Base-by-base conservation (phyloP, 129 eudicot species). In the Lonicera japonica region DNA sequence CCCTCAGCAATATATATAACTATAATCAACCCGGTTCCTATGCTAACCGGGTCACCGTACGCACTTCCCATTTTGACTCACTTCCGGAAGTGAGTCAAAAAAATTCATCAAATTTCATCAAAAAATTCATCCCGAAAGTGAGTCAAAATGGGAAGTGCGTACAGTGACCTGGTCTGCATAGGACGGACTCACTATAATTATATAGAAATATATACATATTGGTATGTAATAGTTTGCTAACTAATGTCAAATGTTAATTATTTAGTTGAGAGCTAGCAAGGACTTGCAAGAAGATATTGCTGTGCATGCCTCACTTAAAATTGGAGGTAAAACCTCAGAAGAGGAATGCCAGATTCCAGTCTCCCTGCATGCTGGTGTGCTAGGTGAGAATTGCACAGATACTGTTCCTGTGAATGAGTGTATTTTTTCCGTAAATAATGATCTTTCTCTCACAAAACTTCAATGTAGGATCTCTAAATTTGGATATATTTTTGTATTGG, bases 181-280 rank as follows among this genome's bases (percentile, higher is more conserved):
- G n/a, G n/a, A n/a, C n/a, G n/a, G n/a, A n/a, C n/a, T n/a, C n/a
- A 29, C 36, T 6, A 29, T 6, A 29, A 29, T 29, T 29, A 29
- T 6, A 29, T 29, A 29, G 36, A 29, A 29, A 29, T 29, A 29
- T 29, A 29, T 29, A 29, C 6, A 29, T 6, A 29, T 29, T 29
- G 36, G 36, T 29, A 29, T 29, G 4, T 29, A 1, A 29, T 29
- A 1, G 36, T 57, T 46, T 60, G 21, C 38, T 50, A 52, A 69
- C 3, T 48, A 48, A 47, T 61, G 41, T 57, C 40, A 19, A n/a
- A n/a, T 70, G 11, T 0, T 74, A 41, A 59, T 60, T 64, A 58
- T 58, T 58, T 70, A 75, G 89, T 58, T 65, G 51, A 69, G 71
- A 60, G 58, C 52, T 71, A 62, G 63, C 71, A 79, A 78, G 55